Evolutionary conservation across 2,329 filamentous ascomycete species (phyloP).

Genomic region (Coniochaeta sp.): DNA sequence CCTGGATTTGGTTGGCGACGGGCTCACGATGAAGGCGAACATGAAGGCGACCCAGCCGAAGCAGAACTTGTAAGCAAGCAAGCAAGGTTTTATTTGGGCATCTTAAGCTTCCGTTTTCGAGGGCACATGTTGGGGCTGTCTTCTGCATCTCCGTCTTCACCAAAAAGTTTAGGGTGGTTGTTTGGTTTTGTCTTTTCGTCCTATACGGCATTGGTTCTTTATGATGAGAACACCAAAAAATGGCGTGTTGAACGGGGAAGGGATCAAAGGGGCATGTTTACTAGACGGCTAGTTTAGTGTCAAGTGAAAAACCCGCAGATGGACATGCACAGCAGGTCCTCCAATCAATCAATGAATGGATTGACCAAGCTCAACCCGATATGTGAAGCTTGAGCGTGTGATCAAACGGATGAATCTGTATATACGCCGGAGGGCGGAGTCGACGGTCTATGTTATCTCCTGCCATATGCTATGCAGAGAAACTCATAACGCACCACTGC

Average conservation of each 20-base stretch:
- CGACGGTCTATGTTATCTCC: slow-evolving; percentile 1
- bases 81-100: too few relatives aligned
- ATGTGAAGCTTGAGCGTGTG: too few relatives aligned
- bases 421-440: slow-evolving; percentile 2
- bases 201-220: not conserved
- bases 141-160: not conserved
- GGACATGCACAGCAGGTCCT: too few relatives aligned
- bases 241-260: not conserved
- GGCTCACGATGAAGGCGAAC: not conserved
- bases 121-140: not conserved
- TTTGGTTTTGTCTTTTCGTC: not conserved
- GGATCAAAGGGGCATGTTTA: not conserved
- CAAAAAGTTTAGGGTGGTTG: not conserved
- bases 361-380: too few relatives aligned
- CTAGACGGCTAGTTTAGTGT: not conserved
- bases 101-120: not conserved
- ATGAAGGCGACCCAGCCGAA: not conserved
- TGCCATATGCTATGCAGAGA: not conserved
- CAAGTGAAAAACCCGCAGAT: too few relatives aligned
- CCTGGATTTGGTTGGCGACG: not conserved
- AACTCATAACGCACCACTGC: not conserved
- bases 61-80: too few relatives aligned
- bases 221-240: not conserved
- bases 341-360: too few relatives aligned
- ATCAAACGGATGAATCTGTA: not conserved